Base-by-base conservation (phyloP, 768 basidiomycete species). In the Pilatotrama ljubarskyi region DNA sequence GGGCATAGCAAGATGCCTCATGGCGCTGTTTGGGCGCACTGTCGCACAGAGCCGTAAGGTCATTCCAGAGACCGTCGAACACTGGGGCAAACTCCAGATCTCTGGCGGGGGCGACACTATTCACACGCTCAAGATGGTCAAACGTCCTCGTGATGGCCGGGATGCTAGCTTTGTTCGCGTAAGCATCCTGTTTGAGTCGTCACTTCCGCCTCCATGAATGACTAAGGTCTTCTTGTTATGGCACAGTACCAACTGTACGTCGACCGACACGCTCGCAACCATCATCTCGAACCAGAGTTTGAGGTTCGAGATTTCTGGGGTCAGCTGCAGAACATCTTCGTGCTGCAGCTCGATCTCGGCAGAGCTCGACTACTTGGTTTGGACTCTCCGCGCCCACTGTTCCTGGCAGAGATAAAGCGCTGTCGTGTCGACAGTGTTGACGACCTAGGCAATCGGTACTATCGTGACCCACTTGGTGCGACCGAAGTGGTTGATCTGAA, bases 181-280 rank as follows among this genome's bases (percentile, higher is more conserved):
- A 18, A 22, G 44, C 26, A 5, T 46, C n/a, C 13, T 11, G 7
- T 46, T 18, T 25, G 5, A 25, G 26, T 24, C 10, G 13, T 25
- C 26, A 25, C 24, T 46, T n/a, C n/a, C n/a, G 24, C 11, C n/a
- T 46, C 44, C 5, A 10, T 9, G 13, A 25, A 11, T 25, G 44
- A 43, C 42, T 40, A 46, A 25, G 10, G 22, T 11, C 24, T 41
- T 20, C 11, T 13, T 3, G n/a, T n/a, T n/a, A n/a, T n/a, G n/a
- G n/a, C n/a, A n/a, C 22, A 76, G 76, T 76, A 76, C 61, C 69
- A 75, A 38, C 41, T 71, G 14, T 58, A 69, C 40, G 65, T 76
- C 17, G 76, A 78, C 60, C 57, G 40, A 26, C 58, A 71, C 54
- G 66, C 70, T 2, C 55, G 51, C 9, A 38, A 59, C 15, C 57